phyloP scores from a whole-genome alignment of 106 monocot species.

The Platanthera zijinensis region DNA sequence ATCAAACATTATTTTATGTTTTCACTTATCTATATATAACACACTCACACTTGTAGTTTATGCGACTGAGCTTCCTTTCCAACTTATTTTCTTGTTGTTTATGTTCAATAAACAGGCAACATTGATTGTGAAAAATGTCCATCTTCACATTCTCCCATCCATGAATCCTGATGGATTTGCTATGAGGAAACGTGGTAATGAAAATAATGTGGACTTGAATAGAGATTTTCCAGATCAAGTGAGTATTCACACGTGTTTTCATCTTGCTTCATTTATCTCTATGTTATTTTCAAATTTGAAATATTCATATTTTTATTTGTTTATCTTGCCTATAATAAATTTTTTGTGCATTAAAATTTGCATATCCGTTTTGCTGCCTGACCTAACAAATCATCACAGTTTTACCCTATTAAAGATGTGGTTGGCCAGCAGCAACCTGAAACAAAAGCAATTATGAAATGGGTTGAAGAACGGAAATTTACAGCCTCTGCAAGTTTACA shows the following conservation, averaged over 20 bases:
- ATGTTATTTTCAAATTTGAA: background rate
- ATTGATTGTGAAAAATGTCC: slow-evolving; percentile 64
- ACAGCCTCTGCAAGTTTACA: slow-evolving; percentile 97
- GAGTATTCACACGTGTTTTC: slow-evolving; percentile 4
- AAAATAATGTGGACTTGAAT: slow-evolving; percentile 89
- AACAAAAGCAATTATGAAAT: slow-evolving; percentile 88
- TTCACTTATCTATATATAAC: no score
- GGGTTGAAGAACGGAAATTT: slow-evolving; percentile 59
- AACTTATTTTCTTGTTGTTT: background rate
- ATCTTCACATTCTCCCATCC: slow-evolving; percentile 96
- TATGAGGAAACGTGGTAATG: slow-evolving; percentile 86
- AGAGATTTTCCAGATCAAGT: slow-evolving; percentile 99
- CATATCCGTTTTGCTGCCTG: slow-evolving; percentile 8
- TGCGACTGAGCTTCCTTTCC: background rate
- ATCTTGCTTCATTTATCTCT: background rate
- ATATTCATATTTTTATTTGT: background rate
- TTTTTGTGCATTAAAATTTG: background rate
- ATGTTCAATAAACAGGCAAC: slow-evolving; percentile 50
- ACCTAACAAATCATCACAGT: slow-evolving; percentile 31
- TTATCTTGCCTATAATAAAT: background rate
- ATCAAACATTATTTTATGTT: no score
- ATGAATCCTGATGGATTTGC: slow-evolving; percentile 99
- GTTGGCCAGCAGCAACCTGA: slow-evolving; percentile 66
- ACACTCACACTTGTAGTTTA: background rate
- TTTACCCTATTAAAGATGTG: slow-evolving; percentile 65